phyloP scores from a whole-genome alignment of 345 rosid species.

The Excoecaria cochinchinensis region DNA sequence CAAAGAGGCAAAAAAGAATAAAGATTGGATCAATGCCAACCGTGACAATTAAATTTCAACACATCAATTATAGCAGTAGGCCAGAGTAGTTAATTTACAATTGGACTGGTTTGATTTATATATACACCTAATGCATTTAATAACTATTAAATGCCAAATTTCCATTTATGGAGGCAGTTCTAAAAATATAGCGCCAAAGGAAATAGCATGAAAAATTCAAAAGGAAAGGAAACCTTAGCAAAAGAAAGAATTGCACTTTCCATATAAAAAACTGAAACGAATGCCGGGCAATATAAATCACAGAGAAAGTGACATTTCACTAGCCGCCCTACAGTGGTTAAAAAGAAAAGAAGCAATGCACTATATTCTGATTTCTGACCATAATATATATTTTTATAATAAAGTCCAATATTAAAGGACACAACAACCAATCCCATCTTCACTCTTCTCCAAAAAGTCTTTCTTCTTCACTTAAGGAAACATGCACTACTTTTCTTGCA shows the following conservation, averaged over 20 bases:
- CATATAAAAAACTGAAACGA: neutral
- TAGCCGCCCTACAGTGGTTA: slow-evolving; percentile 24
- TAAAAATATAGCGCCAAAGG: slow-evolving; percentile 31
- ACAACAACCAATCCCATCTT: slow-evolving; percentile 22
- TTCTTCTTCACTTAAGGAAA: slow-evolving; percentile 25
- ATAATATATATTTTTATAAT: neutral
- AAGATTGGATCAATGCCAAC: neutral
- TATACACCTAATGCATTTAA: slow-evolving; percentile 3
- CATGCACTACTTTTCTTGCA: slow-evolving; percentile 17
- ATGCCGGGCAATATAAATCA: slow-evolving; percentile 26
- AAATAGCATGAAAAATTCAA: slow-evolving; percentile 15
- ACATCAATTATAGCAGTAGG: neutral
- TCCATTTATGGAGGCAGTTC: neutral
- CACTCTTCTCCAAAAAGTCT: slow-evolving; percentile 18
- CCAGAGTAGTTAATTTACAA: neutral
- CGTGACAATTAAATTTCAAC: neutral
- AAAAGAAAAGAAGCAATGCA: neutral
- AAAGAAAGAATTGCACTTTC: slow-evolving; percentile 1
- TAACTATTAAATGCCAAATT: slow-evolving; percentile 13
- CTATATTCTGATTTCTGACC: slow-evolving; percentile 8
- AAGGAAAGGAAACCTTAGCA: slow-evolving; percentile 22
- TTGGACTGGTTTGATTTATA: neutral
- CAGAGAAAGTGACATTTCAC: slow-evolving; percentile 48
- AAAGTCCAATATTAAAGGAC: slow-evolving; percentile 10
- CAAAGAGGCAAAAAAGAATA: neutral